phyloP scores from a whole-genome alignment of 768 basidiomycete species.

The Xerocomellus dryophilus region DNA sequence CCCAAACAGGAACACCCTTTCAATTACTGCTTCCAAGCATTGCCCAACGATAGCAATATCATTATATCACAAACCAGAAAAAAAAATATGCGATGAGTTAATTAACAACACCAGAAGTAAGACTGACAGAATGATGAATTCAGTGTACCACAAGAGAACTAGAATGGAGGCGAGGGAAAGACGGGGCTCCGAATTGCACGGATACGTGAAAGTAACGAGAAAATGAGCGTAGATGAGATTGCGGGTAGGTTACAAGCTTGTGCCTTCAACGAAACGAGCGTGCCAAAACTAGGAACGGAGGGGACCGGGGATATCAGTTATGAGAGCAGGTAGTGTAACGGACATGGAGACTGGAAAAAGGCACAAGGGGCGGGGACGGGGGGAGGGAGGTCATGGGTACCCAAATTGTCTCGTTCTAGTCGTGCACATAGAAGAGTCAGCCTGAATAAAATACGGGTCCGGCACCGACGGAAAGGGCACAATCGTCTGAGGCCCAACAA shows the following conservation, averaged over 20 bases:
- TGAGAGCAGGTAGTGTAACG: constrained; percentile 29
- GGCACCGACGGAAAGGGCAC: constrained; percentile 10
- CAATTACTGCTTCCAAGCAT: neutral
- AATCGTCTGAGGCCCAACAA: constrained; percentile 1
- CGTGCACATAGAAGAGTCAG: constrained; percentile 21
- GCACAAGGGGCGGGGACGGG: constrained; percentile 19
- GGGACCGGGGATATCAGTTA: constrained; percentile 29
- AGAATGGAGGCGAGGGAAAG: constrained; percentile 13
- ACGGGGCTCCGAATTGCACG: constrained; percentile 10
- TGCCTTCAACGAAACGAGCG: constrained; percentile 28
- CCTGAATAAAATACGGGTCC: constrained; percentile 20
- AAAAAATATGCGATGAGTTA: constrained; percentile 34
- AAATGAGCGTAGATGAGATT: constrained; percentile 33
- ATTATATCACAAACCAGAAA: constrained; percentile 41
- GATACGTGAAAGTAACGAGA: constrained; percentile 21
- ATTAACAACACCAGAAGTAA: constrained; percentile 30
- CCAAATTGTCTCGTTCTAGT: constrained; percentile 27
- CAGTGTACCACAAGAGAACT: constrained; percentile 15
- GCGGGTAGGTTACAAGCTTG: constrained; percentile 33
- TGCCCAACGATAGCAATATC: constrained; percentile 31
- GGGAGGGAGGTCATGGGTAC: constrained; percentile 26
- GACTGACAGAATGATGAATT: constrained; percentile 18
- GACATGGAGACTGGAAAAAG: constrained; percentile 19
- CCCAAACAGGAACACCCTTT: neutral
- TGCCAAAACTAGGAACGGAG: constrained; percentile 20